Percentiles rank a stretch among this genome's conserved stretches.
Evolutionary conservation across 345 rosid genomes (phyloP).

Genomic region (Citrus hindsii): DNA sequence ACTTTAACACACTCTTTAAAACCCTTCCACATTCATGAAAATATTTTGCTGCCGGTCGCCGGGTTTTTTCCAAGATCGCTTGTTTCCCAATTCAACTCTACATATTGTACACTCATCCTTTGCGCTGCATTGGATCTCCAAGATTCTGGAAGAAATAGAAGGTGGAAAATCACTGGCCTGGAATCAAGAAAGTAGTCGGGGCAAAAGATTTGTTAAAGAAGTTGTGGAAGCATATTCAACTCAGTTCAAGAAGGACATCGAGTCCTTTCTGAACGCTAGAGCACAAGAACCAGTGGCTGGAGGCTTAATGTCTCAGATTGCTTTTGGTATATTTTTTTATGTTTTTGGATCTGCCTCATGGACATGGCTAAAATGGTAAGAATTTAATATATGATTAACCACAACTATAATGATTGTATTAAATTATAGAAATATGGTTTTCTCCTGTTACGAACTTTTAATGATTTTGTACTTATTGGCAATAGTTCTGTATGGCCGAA

Average conservation of each 20-base stretch:
- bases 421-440: too few relatives aligned
- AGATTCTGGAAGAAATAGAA: not conserved
- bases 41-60: conserved; percentile 18
- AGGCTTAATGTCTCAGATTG: conserved; percentile 3
- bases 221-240: conserved; percentile 9
- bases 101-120: conserved; percentile 32
- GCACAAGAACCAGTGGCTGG: conserved; percentile 20
- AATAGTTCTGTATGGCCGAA: too few relatives aligned
- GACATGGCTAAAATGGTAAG: conserved; percentile 8
- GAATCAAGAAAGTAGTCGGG: too few relatives aligned
- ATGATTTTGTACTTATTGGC: too few relatives aligned
- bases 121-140: conserved; percentile 38
- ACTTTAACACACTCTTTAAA: conserved; percentile 28
- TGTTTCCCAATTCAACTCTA: conserved; percentile 35
- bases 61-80: conserved; percentile 32
- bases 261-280: conserved; percentile 14
- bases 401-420: too few relatives aligned
- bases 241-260: conserved; percentile 17
- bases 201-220: not conserved
- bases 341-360: conserved; percentile 1
- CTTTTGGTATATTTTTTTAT: not conserved
- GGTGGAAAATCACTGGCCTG: too few relatives aligned
- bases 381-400: too few relatives aligned
- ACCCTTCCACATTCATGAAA: conserved; percentile 1
- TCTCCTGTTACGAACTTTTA: too few relatives aligned